These are phyloP conservation scores for Moricandia moricandioides DNA, from an alignment of 345 rosid genomes.

Conservation along the genomic window DNA sequence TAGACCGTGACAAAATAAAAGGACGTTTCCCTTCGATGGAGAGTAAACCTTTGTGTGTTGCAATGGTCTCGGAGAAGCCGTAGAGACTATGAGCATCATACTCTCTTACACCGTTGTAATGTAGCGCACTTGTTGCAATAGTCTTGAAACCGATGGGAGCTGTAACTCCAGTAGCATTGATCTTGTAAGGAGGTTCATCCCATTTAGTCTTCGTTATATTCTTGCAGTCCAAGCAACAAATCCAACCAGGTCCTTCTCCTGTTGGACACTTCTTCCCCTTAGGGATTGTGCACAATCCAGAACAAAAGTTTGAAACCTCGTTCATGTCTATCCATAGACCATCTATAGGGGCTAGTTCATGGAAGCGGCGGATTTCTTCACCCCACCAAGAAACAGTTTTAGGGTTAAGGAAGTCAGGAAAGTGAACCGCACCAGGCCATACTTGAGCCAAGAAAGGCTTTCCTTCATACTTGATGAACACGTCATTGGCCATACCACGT, in stretches of 20 bases:
- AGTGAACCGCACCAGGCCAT: slow-evolving; percentile 95
- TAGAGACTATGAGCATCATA: slow-evolving; percentile 91
- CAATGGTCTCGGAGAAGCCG: slow-evolving; percentile 84
- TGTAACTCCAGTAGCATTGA: slow-evolving; percentile 73
- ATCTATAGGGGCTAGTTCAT: slow-evolving; percentile 78
- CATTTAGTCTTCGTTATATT: slow-evolving; percentile 79
- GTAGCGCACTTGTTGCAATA: slow-evolving; percentile 88
- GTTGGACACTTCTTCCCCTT: slow-evolving; percentile 34
- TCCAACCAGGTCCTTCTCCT: slow-evolving; percentile 70
- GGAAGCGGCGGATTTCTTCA: slow-evolving; percentile 81
- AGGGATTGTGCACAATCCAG: slow-evolving; percentile 71
- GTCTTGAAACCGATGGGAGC: slow-evolving; percentile 86
- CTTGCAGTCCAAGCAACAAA: slow-evolving; percentile 96
- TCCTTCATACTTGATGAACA: slow-evolving; percentile 84
- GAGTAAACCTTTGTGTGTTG: slow-evolving; percentile 81
- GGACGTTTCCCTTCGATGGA: slow-evolving; percentile 84
- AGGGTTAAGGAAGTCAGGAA: slow-evolving; percentile 97
- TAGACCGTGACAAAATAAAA: slow-evolving; percentile 77
- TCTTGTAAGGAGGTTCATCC: slow-evolving; percentile 97
- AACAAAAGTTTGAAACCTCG: slow-evolving; percentile 88
- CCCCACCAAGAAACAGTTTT: slow-evolving; percentile 92
- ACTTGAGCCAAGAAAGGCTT: slow-evolving; percentile 90
- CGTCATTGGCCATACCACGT: slow-evolving; percentile 73
- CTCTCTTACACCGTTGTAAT: slow-evolving; percentile 82
- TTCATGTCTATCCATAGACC: slow-evolving; percentile 99